Evolutionary conservation across 23 red algal genomes (phyloP).

Genomic region (Gracilaria gracilis): DNA sequence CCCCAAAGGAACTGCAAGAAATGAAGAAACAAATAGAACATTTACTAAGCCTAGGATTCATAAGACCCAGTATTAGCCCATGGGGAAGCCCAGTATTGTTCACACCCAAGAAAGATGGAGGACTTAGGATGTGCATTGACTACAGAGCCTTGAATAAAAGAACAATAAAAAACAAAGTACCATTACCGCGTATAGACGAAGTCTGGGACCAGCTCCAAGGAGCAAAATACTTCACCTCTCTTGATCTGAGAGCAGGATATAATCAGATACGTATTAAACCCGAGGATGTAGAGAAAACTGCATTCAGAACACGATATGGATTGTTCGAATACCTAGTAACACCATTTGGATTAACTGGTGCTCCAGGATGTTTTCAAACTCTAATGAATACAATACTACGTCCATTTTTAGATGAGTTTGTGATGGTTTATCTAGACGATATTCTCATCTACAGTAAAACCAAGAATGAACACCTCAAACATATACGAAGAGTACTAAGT

Average conservation of each 20-base stretch:
- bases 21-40: constrained; percentile 34
- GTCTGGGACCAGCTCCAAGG: constrained; percentile 35
- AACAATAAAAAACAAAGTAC: constrained; percentile 37
- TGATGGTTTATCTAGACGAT: constrained; percentile 48
- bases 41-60: not conserved
- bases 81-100: constrained; percentile 51
- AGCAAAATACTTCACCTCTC: constrained; percentile 42
- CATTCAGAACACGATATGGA: constrained; percentile 58
- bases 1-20: not conserved
- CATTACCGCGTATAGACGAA: constrained; percentile 58
- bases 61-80: constrained; percentile 32
- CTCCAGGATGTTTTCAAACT: constrained; percentile 31
- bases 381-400: constrained; percentile 36
- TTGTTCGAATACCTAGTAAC: constrained; percentile 56
- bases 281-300: constrained; percentile 26
- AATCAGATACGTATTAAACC: constrained; percentile 37
- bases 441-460: constrained; percentile 69
- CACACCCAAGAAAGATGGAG: constrained; percentile 18
- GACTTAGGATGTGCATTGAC: constrained; percentile 42
- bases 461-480: constrained; percentile 30
- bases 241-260: constrained; percentile 58
- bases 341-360: constrained; percentile 55
- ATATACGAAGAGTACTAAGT: constrained; percentile 25
- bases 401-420: constrained; percentile 42
- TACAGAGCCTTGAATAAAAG: constrained; percentile 48